Evolutionary conservation across 2,329 filamentous ascomycete species (phyloP).

Genomic region (Diaporthe sp.): DNA sequence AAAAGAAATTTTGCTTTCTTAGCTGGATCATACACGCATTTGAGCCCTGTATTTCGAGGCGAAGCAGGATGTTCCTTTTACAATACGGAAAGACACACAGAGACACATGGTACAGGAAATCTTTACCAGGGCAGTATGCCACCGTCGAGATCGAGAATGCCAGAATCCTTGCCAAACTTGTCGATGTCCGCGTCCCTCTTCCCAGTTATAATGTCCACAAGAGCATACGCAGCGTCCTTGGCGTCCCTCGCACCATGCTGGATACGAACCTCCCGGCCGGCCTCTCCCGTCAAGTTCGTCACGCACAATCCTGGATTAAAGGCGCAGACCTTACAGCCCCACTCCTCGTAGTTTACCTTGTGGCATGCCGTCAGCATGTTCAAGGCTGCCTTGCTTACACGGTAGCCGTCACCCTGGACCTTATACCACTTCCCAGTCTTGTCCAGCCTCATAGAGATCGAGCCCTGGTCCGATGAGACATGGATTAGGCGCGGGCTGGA

Average conservation of each 20-base stretch:
- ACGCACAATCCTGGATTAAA: slow-evolving; percentile 53
- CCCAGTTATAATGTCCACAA: slow-evolving; percentile 48
- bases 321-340: slow-evolving; percentile 51
- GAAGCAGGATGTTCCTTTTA: too few species aligned
- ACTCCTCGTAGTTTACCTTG: slow-evolving; percentile 46
- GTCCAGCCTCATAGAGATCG: slow-evolving; percentile 48
- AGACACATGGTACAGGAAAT: too few species aligned
- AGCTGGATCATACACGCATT: too few species aligned
- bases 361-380: slow-evolving; percentile 54
- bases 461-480: slow-evolving; percentile 52
- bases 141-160: slow-evolving; percentile 40
- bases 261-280: slow-evolving; percentile 46
- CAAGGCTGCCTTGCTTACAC: slow-evolving; percentile 55
- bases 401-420: slow-evolving; percentile 48
- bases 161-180: slow-evolving; percentile 43
- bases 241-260: slow-evolving; percentile 48
- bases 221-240: slow-evolving; percentile 46
- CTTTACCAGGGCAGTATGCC: too few species aligned
- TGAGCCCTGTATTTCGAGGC: too few species aligned
- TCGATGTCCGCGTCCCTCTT: slow-evolving; percentile 48
- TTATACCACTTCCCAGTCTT: slow-evolving; percentile 40
- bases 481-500: slow-evolving; percentile 50
- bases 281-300: slow-evolving; percentile 50
- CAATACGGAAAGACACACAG: too few species aligned
- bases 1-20: too few species aligned